Conservation (phyloP, 306 rosid genomes). For the Chamaecrista fasciculata region DNA sequence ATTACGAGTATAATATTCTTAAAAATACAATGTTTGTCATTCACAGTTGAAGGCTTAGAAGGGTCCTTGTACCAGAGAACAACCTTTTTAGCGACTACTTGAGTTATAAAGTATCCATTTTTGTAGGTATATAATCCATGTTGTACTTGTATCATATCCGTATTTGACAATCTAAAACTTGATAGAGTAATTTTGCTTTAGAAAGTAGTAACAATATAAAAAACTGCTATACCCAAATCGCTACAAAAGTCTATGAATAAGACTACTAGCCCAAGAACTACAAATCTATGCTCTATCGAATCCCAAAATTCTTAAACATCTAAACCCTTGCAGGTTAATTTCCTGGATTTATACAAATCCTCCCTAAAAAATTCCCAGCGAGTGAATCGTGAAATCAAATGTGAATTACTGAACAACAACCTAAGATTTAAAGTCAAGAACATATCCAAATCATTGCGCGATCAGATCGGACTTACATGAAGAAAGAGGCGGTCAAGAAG, state of each 20-base stretch:
- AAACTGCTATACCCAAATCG: background rate
- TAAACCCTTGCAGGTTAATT: constrained; percentile 11
- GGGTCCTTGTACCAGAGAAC: background rate
- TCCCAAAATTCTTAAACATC: background rate
- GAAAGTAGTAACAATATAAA: background rate
- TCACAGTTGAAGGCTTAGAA: background rate
- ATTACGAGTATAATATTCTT: background rate
- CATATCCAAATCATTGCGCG: background rate
- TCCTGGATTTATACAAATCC: background rate
- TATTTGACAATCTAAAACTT: background rate
- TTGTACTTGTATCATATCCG: background rate
- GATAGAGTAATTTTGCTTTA: background rate
- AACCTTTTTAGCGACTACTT: background rate
- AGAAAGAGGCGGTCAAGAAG: constrained; percentile 83
- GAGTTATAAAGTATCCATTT: too few species aligned
- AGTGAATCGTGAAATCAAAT: background rate
- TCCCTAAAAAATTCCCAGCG: background rate
- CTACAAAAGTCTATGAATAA: background rate
- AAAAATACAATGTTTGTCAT: background rate
- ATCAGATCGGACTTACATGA: constrained; percentile 73
- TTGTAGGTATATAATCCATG: background rate
- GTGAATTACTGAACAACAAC: background rate
- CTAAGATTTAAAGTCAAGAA: background rate
- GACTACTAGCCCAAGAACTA: background rate
- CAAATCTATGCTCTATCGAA: background rate